phyloP scores from a whole-genome alignment of 1,139 yeast species.

The Hyphopichia burtonii region DNA sequence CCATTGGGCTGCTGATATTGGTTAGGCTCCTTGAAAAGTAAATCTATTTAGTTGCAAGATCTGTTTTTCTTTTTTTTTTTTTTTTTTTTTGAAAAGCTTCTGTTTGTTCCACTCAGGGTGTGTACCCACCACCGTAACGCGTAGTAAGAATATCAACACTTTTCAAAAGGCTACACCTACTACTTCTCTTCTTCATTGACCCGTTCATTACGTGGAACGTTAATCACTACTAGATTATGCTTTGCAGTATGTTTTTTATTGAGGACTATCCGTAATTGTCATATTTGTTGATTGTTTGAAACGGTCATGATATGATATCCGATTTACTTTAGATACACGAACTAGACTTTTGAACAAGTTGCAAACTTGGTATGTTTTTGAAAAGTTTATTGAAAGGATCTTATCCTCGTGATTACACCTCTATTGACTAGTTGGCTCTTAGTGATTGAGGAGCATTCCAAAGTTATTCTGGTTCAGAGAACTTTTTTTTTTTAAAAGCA shows the following conservation, averaged over 20 bases:
- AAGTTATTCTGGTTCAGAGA: background rate
- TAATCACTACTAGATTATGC: background rate
- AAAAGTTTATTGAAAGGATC: no score
- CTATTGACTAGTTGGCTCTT: no score
- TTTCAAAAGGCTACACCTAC: no score
- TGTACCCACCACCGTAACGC: background rate
- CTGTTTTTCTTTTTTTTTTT: background rate
- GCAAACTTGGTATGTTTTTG: no score
- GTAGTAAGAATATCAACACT: no score
- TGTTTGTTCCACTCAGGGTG: background rate
- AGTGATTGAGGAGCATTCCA: no score
- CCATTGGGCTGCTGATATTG: conserved; percentile 4
- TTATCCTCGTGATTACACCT: no score
- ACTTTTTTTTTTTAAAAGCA: background rate
- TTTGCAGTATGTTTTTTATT: background rate
- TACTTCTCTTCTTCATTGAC: background rate
- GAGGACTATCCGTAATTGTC: background rate
- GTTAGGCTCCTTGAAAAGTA: no score
- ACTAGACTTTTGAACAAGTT: no score
- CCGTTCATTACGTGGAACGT: background rate
- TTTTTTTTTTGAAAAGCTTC: background rate
- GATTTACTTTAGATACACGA: background rate
- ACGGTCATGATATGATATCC: background rate
- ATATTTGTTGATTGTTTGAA: background rate
- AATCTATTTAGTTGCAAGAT: background rate